A percentile compares a stretch with the other conserved stretches of the same genome.
These are phyloP conservation scores for Paecilomyces fulvus DNA, from an alignment of 2,329 filamentous ascomycete species.

Conservation along the genomic window DNA sequence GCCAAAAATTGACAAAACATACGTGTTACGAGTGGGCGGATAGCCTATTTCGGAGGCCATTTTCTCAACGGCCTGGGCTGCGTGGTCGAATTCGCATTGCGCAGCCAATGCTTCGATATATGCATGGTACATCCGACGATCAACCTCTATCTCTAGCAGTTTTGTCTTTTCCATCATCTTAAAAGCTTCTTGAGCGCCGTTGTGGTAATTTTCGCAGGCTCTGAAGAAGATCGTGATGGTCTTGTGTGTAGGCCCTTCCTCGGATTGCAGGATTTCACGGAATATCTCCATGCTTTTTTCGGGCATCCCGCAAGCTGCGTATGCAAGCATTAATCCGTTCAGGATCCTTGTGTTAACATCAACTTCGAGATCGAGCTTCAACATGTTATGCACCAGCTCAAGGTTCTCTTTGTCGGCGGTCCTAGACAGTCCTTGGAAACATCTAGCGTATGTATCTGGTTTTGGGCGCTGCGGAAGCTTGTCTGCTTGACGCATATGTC, in stretches of 20 bases:
- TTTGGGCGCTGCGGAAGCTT: conserved; percentile 57
- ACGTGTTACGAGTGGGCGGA: conserved; percentile 63
- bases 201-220: conserved; percentile 56
- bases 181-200: conserved; percentile 36
- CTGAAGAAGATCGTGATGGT: conserved; percentile 75
- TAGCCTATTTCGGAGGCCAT: conserved; percentile 60
- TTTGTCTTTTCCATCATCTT: conserved; percentile 51
- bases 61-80: conserved; percentile 55
- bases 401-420: conserved; percentile 56
- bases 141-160: conserved; percentile 69
- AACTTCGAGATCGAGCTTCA: conserved; percentile 82
- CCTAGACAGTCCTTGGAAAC: conserved; percentile 65
- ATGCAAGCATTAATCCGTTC: conserved; percentile 82
- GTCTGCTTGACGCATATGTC: conserved; percentile 79
- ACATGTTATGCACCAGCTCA: conserved; percentile 76
- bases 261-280: conserved; percentile 70
- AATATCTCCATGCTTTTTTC: conserved; percentile 68
- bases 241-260: conserved; percentile 78
- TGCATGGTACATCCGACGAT: conserved; percentile 61
- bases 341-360: conserved; percentile 66
- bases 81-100: conserved; percentile 61
- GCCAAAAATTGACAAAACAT: conserved; percentile 32
- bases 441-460: conserved; percentile 65
- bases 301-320: conserved; percentile 60
- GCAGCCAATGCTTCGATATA: conserved; percentile 71